Conservation (phyloP, 2,329 filamentous ascomycete species). For the Ilyonectria mors-panacis region DNA sequence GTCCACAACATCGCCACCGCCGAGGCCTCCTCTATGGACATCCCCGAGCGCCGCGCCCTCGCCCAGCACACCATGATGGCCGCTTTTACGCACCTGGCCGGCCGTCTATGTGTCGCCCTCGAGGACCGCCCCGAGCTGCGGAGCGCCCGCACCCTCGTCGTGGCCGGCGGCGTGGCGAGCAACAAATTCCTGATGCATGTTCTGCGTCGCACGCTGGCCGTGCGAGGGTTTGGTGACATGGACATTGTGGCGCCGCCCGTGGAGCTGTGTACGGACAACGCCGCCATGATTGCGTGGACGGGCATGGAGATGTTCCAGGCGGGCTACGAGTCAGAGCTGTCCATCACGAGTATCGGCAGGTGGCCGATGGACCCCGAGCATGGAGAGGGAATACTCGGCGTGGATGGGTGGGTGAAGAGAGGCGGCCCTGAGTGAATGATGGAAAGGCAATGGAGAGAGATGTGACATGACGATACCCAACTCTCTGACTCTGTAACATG, state of each 20-base stretch:
- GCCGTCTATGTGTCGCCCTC: conserved; percentile 80
- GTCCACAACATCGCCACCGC: conserved; percentile 59
- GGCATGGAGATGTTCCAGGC: conserved; percentile 92
- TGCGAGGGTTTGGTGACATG: conserved; percentile 75
- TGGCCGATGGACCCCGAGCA: conserved; percentile 82
- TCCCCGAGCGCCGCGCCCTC: conserved; percentile 76
- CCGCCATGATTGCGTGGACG: conserved; percentile 97
- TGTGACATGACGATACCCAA: background rate
- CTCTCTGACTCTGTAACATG: conserved; percentile 15
- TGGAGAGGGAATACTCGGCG: conserved; percentile 73
- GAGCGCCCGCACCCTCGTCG: conserved; percentile 76
- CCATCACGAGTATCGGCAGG: conserved; percentile 72
- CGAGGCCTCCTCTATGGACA: conserved; percentile 57
- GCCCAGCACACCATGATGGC: conserved; percentile 83
- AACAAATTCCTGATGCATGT: conserved; percentile 85
- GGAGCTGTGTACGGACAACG: conserved; percentile 91
- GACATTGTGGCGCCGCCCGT: conserved; percentile 81
- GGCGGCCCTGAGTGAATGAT: conserved; percentile 2
- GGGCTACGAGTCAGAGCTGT: conserved; percentile 77
- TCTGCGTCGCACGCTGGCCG: conserved; percentile 69
- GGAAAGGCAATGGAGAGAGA: background rate
- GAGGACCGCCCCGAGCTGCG: conserved; percentile 49
- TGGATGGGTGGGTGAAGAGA: conserved; percentile 61
- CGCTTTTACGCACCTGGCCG: conserved; percentile 89
- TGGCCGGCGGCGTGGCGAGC: conserved; percentile 92